phyloP scores from a whole-genome alignment of 1,139 yeast species.

The Geotrichum australiense region DNA sequence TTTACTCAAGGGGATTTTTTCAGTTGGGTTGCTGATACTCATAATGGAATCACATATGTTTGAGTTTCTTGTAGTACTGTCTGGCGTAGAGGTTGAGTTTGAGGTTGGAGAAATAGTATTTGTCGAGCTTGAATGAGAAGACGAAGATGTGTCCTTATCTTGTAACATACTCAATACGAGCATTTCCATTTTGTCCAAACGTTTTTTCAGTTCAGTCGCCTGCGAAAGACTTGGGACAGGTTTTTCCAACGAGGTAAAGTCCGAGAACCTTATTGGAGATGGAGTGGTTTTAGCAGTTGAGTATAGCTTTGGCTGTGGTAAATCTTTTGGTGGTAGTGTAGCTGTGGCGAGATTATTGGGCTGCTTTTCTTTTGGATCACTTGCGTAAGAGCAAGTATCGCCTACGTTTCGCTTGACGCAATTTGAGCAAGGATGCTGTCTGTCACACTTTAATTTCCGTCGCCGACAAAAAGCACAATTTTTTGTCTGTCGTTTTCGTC shows the following conservation, averaged over 20 bases:
- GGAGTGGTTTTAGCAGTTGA: constrained; percentile 1
- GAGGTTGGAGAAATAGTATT: background rate
- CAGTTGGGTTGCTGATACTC: no score
- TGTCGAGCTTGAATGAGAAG: background rate
- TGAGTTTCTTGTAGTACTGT: no score
- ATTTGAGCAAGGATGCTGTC: constrained; percentile 34
- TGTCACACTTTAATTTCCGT: constrained; percentile 33
- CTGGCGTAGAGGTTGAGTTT: constrained; percentile 7
- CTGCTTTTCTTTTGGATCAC: constrained; percentile 10
- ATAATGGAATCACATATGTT: no score
- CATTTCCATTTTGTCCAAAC: constrained; percentile 16
- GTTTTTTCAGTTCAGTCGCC: constrained; percentile 10
- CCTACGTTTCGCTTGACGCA: constrained; percentile 30
- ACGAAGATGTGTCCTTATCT: constrained; percentile 3
- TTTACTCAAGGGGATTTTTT: constrained; percentile 14
- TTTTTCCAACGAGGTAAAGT: constrained; percentile 3
- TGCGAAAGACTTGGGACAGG: background rate
- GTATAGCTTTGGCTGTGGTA: constrained; percentile 3
- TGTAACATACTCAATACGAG: constrained; percentile 15
- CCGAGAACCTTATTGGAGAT: constrained; percentile 8
- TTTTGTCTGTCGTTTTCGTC: constrained; percentile 26
- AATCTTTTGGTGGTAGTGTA: background rate
- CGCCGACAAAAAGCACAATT: constrained; percentile 32
- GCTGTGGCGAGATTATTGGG: background rate
- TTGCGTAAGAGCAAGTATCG: constrained; percentile 25